Conservation (phyloP, 352 stramenopile species). For the Globisporangium iwayamae region DNA sequence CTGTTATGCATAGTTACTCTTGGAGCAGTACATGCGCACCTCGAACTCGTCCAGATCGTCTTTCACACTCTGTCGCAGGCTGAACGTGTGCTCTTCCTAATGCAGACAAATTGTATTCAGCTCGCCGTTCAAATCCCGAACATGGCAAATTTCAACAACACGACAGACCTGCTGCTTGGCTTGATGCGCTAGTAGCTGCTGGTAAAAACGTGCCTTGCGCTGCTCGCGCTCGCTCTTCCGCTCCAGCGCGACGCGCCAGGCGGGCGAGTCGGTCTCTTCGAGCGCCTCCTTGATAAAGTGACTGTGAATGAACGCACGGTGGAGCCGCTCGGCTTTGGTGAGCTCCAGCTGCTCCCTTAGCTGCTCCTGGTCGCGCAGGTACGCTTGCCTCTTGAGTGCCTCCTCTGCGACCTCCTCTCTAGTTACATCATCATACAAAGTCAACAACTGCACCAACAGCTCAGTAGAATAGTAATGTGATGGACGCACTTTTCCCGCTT, state of each 20-base stretch:
- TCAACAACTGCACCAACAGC: too few relatives aligned
- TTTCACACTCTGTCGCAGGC: slow-evolving; percentile 45
- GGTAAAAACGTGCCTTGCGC: slow-evolving; percentile 50
- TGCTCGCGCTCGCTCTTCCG: slow-evolving; percentile 62
- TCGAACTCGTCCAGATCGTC: slow-evolving; percentile 61
- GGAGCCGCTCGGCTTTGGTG: slow-evolving; percentile 67
- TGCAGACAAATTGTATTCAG: not conserved
- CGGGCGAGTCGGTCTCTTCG: slow-evolving; percentile 63
- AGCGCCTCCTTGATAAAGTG: slow-evolving; percentile 71
- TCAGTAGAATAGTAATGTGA: not conserved
- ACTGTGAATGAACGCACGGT: slow-evolving; percentile 63
- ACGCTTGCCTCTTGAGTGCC: slow-evolving; percentile 20
- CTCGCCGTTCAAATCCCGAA: not conserved
- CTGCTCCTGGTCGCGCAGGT: slow-evolving; percentile 27
- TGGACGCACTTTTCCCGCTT: slow-evolving; percentile 45
- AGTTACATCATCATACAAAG: not conserved
- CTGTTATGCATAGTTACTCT: not conserved
- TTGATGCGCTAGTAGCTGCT: slow-evolving; percentile 43
- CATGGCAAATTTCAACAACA: not conserved
- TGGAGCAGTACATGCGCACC: slow-evolving; percentile 11
- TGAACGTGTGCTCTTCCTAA: slow-evolving; percentile 47
- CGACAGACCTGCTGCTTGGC: slow-evolving; percentile 32
- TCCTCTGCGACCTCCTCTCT: slow-evolving; percentile 46
- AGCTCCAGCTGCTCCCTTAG: slow-evolving; percentile 40
- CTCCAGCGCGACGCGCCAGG: slow-evolving; percentile 55